Evolutionary conservation across 1,284 basidiomycete species (phyloP).

Genomic region (Sporisorium scitamineum): DNA sequence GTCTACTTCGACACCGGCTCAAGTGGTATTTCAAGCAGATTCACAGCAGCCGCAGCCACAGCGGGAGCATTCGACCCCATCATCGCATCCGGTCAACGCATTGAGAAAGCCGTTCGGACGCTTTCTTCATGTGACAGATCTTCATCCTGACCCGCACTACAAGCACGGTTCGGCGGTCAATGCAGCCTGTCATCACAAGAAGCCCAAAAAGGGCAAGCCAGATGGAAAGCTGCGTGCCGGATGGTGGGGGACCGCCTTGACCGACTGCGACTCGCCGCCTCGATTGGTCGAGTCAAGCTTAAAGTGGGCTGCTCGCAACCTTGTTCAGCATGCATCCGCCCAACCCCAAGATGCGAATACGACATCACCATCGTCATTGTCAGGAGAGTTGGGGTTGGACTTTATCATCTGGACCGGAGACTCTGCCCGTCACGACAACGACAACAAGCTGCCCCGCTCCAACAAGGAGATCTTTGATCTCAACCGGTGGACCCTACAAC

Average conservation of each 20-base stretch:
- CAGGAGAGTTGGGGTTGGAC: constrained; percentile 75
- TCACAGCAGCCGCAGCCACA: background rate
- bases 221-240: constrained; percentile 59
- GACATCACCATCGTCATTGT: background rate
- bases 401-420: constrained; percentile 89
- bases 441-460: constrained; percentile 82
- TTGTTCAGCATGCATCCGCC: constrained; percentile 65
- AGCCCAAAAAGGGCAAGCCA: constrained; percentile 57
- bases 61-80: background rate
- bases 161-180: constrained; percentile 72
- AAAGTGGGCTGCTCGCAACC: constrained; percentile 80
- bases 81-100: background rate
- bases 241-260: constrained; percentile 71
- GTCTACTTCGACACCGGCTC: constrained; percentile 5
- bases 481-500: constrained; percentile 78
- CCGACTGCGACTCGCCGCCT: constrained; percentile 87
- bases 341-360: background rate
- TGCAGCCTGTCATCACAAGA: constrained; percentile 52
- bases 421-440: constrained; percentile 91
- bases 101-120: constrained; percentile 73
- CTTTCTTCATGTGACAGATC: constrained; percentile 82
- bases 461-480: constrained; percentile 82
- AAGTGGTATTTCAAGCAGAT: constrained; percentile 22
- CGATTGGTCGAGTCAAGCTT: constrained; percentile 83
- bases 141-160: constrained; percentile 81